Base-by-base conservation (phyloP, 495 filamentous ascomycete species). In the Penicillium maclennaniae region DNA sequence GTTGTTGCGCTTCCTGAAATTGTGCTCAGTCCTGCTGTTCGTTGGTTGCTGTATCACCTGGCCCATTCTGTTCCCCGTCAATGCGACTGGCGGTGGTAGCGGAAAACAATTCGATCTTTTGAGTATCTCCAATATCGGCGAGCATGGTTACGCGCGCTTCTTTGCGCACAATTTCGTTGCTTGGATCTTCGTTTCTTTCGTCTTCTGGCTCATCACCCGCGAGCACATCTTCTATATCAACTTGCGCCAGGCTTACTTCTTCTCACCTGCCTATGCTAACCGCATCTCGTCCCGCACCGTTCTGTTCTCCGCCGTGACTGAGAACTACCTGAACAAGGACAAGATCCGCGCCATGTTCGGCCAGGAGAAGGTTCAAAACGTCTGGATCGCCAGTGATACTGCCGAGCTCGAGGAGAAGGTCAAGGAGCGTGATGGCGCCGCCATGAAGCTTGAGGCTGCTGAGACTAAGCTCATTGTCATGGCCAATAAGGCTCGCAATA, bases 141-240 rank as follows among this genome's bases (percentile, higher is more conserved):
- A 83, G 38, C 53, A 59, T 31, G 58, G 75, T 15, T 81, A 74
- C 34, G 81, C 74, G 49, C 84, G 87, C 45, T 87, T 79, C 72
- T 97, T 86, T 67, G 93, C 91, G 1, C 90, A 95, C 61, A 78
- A 75, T 27, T 79, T 90, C 55, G 66, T 87, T 54, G 78, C 79
- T 27, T 90, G 87, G 83, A 69, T 89, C 51, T 97, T 91, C 66
- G 84, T 92, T 53, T 82, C 82, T 43, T 93, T 97, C 61, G 75
- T 98, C 59, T 87, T 97, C 73, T 87, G 87, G 66, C 84, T 92
- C 67, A 84, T 98, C 54, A 87, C 92, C 54, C 83, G 95, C 43
- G 93, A 98, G 72, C 86, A 83, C 72, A 86, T 98, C 67, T 97
- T 83, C 80, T 96, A 88, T 70, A 88, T 96, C 80, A 97, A 96